phyloP scores from a whole-genome alignment of 352 stramenopile genomes.

The Pythium brassicae region DNA sequence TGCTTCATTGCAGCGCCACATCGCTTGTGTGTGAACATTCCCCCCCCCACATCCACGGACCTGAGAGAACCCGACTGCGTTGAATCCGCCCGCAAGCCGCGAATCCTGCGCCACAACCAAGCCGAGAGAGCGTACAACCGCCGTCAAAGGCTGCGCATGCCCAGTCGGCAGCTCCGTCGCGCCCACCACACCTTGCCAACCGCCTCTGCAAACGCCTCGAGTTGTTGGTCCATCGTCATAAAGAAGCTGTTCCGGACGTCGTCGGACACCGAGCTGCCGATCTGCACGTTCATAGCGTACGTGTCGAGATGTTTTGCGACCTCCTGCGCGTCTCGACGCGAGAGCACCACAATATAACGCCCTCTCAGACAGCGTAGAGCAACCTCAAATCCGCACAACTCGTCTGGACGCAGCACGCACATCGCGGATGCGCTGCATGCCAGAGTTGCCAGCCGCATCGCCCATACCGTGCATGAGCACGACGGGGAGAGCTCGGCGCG shows the following conservation, averaged over 20 bases:
- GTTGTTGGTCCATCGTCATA: conserved; percentile 88
- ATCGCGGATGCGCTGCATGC: conserved; percentile 84
- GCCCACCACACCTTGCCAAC: conserved; percentile 51
- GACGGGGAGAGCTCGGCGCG: conserved; percentile 38
- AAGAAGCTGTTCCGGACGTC: conserved; percentile 94
- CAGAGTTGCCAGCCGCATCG: conserved; percentile 89
- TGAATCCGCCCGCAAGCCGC: conserved; percentile 87
- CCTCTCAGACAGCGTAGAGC: not conserved
- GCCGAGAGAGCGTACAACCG: not conserved
- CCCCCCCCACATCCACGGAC: conserved; percentile 20
- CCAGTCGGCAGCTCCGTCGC: not conserved
- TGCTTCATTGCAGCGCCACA: not conserved
- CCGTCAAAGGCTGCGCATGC: not conserved
- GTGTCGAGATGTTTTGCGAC: conserved; percentile 72
- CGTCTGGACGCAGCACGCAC: conserved; percentile 18
- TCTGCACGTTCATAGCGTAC: conserved; percentile 88
- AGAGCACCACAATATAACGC: not conserved
- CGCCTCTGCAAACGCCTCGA: conserved; percentile 87
- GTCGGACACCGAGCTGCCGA: conserved; percentile 71
- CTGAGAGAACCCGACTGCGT: conserved; percentile 92
- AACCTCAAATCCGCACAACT: not conserved
- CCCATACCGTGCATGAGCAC: conserved; percentile 94
- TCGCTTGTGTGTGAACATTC: not conserved
- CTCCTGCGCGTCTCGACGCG: conserved; percentile 21
- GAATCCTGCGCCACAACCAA: conserved; percentile 42